Evolutionary conservation across 23 red algal species (phyloP), one percentile per base, ranked within the genome.

Genomic region (Gracilaria caudata): DNA sequence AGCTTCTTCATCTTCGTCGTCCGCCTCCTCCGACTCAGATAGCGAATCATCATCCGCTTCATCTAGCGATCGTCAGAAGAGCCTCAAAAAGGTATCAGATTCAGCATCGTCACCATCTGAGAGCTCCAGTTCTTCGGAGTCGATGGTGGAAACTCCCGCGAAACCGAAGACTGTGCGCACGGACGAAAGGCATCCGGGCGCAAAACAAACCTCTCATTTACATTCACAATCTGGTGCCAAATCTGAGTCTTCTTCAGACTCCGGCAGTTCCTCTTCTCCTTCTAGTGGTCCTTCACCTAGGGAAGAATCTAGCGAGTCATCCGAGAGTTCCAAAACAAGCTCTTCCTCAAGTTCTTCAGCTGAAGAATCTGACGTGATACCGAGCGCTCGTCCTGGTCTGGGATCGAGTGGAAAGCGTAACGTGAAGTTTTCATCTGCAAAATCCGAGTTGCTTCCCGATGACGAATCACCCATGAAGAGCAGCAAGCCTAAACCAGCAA

Each of bases 271-370:
- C 3, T 41, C 65, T 8, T 71, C 65, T 28, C 21, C 32, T 21
- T 71, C 65, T 39, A 36, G 34, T 28, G 34, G 1, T 13, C 16
- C 32, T 38, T 71, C 65, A 71, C 34, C 63, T 36, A 16, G 4
- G 28, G 11, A 10, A 34, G 63, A 33, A 36, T 71, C 65, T 20
- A 21, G 19, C 16, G 32, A 36, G 14, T 65, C 60, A 2, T 65
- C 60, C 25, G 29, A 9, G 9, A 65, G 32, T 19, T 32, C 60
- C 11, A 13, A 2, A 13, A 16, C 2, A 19, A 65, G 60, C 60
- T 28, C 65, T 10, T 71, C 65, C 40, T 71, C 65, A 71, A 41
- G 13, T 71, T 71, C 65, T 41, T 36, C 65, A 41, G 32, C 65
- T 71, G 34, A 36, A 14, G 34, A 71, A 60, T 28, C 57, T n/a